A percentile compares a stretch with the other conserved stretches of the same genome.
These are phyloP conservation scores for Rhizopus delemar DNA, from an alignment of 371 early-diverging fungal genomes.

Conservation along the genomic window DNA sequence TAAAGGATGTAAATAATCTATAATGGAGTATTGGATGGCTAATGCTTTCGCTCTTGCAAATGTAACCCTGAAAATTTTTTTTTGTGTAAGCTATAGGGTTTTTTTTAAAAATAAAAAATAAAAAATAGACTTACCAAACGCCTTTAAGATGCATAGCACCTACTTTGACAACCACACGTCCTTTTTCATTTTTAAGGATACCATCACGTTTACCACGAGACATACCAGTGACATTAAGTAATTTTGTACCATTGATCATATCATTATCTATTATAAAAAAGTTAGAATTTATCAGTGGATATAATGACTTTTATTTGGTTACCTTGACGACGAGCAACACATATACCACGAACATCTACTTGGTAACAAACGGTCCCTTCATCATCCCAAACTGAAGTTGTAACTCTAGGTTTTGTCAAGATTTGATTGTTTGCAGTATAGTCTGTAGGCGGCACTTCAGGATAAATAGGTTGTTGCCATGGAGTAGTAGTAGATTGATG, in stretches of 20 bases:
- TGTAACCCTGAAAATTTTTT: conserved; percentile 54
- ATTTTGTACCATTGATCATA: conserved; percentile 85
- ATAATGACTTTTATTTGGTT: conserved; percentile 22
- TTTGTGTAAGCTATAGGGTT: neutral
- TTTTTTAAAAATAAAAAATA: neutral
- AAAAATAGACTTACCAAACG: conserved; percentile 63
- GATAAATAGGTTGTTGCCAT: neutral
- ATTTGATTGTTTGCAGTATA: neutral
- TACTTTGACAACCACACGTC: conserved; percentile 80
- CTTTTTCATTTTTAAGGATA: conserved; percentile 83
- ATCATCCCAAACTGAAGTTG: conserved; percentile 83
- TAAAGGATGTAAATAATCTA: conserved; percentile 70
- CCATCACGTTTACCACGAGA: conserved; percentile 86
- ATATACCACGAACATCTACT: conserved; percentile 76
- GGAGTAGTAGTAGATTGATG: neutral
- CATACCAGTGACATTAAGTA: conserved; percentile 84
- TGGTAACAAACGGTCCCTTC: conserved; percentile 80
- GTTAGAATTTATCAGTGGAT: neutral
- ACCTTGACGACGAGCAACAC: conserved; percentile 78
- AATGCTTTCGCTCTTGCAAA: conserved; percentile 70
- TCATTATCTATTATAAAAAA: conserved; percentile 60
- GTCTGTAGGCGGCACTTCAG: neutral
- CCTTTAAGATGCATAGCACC: conserved; percentile 90
- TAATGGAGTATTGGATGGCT: conserved; percentile 70
- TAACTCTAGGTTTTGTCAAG: conserved; percentile 56